Percentiles rank a stretch among this genome's conserved stretches.
phyloP scores from a whole-genome alignment of 1,139 yeast species.

The Lodderomyces parapsilosis region DNA sequence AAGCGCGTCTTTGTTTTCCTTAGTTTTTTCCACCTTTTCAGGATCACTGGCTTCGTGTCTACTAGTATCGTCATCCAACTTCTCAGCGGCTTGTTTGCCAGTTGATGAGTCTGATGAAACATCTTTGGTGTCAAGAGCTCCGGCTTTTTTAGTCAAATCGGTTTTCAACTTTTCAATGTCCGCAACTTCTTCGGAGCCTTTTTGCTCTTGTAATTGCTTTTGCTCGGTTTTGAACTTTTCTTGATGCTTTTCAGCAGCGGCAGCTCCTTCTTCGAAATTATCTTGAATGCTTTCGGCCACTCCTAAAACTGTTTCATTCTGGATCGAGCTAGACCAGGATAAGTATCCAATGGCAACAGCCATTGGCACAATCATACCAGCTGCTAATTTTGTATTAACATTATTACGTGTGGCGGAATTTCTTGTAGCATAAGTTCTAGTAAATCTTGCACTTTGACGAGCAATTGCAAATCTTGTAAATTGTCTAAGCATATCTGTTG shows the following conservation, averaged over 20 bases:
- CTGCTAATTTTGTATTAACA: constrained; percentile 6
- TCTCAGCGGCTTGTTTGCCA: constrained; percentile 5
- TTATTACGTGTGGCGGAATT: background rate
- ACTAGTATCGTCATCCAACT: constrained; percentile 5
- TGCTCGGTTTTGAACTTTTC: constrained; percentile 14
- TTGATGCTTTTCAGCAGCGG: constrained; percentile 8
- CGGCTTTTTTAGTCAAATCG: constrained; percentile 2
- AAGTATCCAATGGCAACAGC: constrained; percentile 11
- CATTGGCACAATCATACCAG: constrained; percentile 10
- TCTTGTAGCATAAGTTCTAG: constrained; percentile 10
- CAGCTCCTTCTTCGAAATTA: constrained; percentile 8
- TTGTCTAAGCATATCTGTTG: constrained; percentile 13
- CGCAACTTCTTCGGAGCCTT: constrained; percentile 8
- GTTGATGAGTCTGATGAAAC: constrained; percentile 6
- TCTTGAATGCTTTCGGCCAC: constrained; percentile 9
- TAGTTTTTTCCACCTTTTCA: constrained; percentile 1
- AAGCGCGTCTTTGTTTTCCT: constrained; percentile 1
- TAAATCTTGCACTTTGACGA: constrained; percentile 10
- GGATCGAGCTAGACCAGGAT: constrained; percentile 4
- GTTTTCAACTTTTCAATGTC: constrained; percentile 2
- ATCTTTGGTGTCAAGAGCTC: constrained; percentile 8
- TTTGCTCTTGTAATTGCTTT: constrained; percentile 11
- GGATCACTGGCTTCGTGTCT: constrained; percentile 8
- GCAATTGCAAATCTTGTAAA: constrained; percentile 12
- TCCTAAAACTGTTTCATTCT: constrained; percentile 7